Evolutionary conservation across 73 alveolate genomes (phyloP), one percentile per base, ranked within the genome.

Genomic region (Blepharisma japonicum): DNA sequence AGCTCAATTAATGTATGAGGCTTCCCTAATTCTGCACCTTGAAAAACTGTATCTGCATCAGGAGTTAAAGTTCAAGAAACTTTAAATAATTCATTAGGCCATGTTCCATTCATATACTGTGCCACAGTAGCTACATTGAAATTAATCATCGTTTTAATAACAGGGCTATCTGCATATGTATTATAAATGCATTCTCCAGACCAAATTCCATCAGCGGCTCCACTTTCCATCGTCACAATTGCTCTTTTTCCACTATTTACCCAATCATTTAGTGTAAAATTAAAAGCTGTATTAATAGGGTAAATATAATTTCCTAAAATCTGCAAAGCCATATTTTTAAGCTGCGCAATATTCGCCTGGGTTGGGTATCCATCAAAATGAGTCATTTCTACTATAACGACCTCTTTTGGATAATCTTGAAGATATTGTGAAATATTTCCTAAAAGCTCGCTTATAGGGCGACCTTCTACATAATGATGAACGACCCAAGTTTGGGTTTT

Each of bases 61-160:
- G 77, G 77, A 4, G 77, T 61, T 38, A 61, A 61, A 61, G 42
- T 38, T 71, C 77, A 61, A 1, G 77, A 61, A 25, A 61, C 20
- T 21, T 61, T n/a, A 21, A 61, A 61, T 21, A 61, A 27, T 21
- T 61, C 18, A 21, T 21, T 21, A 21, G 50, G 6, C 77, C 50
- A 38, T 9, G 38, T 25, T 14, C 21, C 39, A 27, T 21, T 38
- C 50, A 61, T 25, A 61, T 11, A 61, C 14, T 21, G 20, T 3
- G 14, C 77, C 0, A 61, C 77, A 11, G 42, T 61, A 9, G 18
- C 53, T n/a, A 2, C 4, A 21, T 61, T 61, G 53, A 61, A 61
- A 25, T 20, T 14, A 11, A 25, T 21, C 77, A 61, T 61, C 20
- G 14, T 61, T 27, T 61, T 38, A 21, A 61, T 9, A 61, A 11